phyloP scores from a whole-genome alignment of 2,329 filamentous ascomycete genomes.

The Paradendryphiella salina region DNA sequence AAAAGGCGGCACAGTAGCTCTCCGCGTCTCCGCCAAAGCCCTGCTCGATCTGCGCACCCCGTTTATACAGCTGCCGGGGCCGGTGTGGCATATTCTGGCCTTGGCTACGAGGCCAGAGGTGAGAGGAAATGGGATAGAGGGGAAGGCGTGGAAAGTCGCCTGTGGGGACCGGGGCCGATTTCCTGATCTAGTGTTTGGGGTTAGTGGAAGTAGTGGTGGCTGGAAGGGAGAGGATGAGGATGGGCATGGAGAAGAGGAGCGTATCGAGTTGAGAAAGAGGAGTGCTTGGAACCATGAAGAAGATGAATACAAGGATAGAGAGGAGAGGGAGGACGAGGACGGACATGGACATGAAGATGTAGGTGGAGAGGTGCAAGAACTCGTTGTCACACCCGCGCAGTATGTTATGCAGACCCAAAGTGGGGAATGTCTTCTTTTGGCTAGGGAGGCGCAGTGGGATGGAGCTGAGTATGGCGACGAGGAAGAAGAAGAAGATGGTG shows the following conservation, averaged over 20 bases:
- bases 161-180: conserved; percentile 12
- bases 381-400: conserved; percentile 22
- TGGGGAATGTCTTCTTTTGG: conserved; percentile 20
- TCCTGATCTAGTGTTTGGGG: conserved; percentile 25
- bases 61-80: conserved; percentile 16
- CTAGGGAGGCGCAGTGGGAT: not conserved
- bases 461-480: no score
- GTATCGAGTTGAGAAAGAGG: no score
- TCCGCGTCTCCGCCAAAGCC: conserved; percentile 4
- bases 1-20: conserved; percentile 22
- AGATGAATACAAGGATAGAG: no score
- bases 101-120: conserved; percentile 15
- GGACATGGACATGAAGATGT: no score
- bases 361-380: not conserved
- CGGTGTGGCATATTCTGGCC: conserved; percentile 22
- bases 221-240: not conserved
- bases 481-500: not conserved
- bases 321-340: no score
- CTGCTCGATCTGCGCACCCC: conserved; percentile 19
- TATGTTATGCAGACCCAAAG: conserved; percentile 18
- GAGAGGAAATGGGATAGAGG: not conserved
- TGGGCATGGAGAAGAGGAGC: no score
- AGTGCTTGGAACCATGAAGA: no score
- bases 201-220: not conserved
- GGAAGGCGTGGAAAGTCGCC: conserved; percentile 16